Percentiles rank a stretch among this genome's conserved stretches.
Evolutionary conservation across 2,329 filamentous ascomycete species (phyloP).

Genomic region (Blastomyces parvus): DNA sequence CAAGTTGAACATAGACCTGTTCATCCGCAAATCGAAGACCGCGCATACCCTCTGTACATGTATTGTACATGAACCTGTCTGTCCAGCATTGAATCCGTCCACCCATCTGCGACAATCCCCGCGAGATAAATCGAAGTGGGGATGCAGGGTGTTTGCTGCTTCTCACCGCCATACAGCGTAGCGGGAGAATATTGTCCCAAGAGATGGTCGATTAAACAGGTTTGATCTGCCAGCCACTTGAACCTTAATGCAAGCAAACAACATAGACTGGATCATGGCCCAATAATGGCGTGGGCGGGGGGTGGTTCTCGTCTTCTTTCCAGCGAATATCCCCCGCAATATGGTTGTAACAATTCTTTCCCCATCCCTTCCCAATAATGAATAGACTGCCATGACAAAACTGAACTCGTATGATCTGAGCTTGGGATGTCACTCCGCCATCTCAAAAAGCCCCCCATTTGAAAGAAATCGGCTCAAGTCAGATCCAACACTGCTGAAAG

Average conservation of each 20-base stretch:
- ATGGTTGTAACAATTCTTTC: background rate
- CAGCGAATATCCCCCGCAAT: background rate
- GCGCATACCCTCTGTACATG: background rate
- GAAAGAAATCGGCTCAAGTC: slow-evolving; percentile 19
- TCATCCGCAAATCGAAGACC: background rate
- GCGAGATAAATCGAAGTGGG: background rate
- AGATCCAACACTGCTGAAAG: slow-evolving; percentile 29
- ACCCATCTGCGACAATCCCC: background rate
- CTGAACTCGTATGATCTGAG: background rate
- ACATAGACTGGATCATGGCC: background rate
- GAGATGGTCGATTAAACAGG: background rate
- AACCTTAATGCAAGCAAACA: background rate
- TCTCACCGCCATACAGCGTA: background rate
- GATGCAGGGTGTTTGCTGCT: background rate
- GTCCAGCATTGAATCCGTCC: background rate
- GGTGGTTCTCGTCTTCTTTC: background rate
- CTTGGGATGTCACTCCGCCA: background rate
- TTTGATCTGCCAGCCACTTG: background rate
- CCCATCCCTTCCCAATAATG: background rate
- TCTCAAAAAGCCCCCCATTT: background rate
- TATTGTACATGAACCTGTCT: background rate
- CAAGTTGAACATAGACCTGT: background rate
- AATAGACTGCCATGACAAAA: background rate
- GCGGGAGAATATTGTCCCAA: background rate
- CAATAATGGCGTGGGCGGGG: background rate